A percentile compares a stretch with the other conserved stretches of the same genome.
Evolutionary conservation across 257 asterid species (phyloP).

Genomic region (Misopates orontium): DNA sequence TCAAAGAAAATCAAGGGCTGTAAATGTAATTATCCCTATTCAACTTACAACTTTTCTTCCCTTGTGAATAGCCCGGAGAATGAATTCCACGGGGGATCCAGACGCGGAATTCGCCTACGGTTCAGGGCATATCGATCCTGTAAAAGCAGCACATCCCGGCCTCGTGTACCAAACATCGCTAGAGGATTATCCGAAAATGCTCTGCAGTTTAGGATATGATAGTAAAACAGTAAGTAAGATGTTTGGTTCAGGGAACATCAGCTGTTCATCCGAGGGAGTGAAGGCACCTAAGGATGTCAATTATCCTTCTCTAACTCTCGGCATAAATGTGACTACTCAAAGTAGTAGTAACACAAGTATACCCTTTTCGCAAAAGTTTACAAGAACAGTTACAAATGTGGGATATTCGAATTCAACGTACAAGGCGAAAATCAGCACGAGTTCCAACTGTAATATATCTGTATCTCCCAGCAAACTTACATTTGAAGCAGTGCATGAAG

Average conservation of each 20-base stretch:
- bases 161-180: slow-evolving; percentile 10
- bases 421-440: neutral
- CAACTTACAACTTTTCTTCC: neutral
- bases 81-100: slow-evolving; percentile 12
- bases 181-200: slow-evolving; percentile 13
- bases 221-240: neutral
- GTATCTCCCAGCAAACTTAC: slow-evolving; percentile 11
- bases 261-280: neutral
- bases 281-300: slow-evolving; percentile 13
- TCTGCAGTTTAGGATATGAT: slow-evolving; percentile 14
- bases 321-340: neutral
- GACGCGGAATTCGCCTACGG: slow-evolving; percentile 20
- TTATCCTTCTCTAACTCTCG: slow-evolving; percentile 16
- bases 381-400: slow-evolving; percentile 17
- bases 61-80: slow-evolving; percentile 5
- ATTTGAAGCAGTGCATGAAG: slow-evolving; percentile 10
- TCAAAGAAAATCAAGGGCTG: no score
- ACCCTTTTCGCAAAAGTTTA: slow-evolving; percentile 9
- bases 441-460: neutral
- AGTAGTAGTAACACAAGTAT: neutral
- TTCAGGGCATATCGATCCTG: slow-evolving; percentile 23
- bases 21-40: no score
- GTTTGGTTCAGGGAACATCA: neutral
- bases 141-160: slow-evolving; percentile 21
- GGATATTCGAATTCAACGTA: slow-evolving; percentile 1